These are phyloP conservation scores for Trichoderma orchidacearum DNA, from an alignment of 495 filamentous ascomycete genomes.

Conservation along the genomic window DNA sequence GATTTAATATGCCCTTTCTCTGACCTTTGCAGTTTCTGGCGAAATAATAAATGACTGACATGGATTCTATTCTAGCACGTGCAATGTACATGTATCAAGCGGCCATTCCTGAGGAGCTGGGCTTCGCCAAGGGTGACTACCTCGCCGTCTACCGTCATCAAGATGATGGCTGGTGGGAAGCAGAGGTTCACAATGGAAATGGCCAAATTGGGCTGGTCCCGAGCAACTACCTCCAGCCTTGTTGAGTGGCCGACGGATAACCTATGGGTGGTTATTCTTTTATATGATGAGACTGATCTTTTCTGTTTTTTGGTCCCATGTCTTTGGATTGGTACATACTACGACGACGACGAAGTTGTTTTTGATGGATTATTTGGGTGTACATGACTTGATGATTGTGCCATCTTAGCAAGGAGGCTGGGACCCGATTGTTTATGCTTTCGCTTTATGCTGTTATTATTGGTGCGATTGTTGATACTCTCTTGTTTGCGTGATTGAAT, in stretches of 20 bases:
- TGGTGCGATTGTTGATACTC: not conserved
- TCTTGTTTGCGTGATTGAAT: too few species aligned
- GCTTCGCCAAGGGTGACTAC: conserved; percentile 85
- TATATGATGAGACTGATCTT: not conserved
- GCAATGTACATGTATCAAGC: conserved; percentile 90
- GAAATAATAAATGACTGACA: conserved; percentile 8
- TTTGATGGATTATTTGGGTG: not conserved
- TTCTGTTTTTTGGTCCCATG: conserved; percentile 4
- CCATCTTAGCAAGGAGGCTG: not conserved
- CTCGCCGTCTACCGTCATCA: conserved; percentile 82
- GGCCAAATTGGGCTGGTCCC: conserved; percentile 77
- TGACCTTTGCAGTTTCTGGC: too few species aligned
- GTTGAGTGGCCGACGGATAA: conserved; percentile 19
- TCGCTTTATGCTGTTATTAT: not conserved
- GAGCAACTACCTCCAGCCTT: conserved; percentile 86
- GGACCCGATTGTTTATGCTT: not conserved
- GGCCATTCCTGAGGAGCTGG: conserved; percentile 87
- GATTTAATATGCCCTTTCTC: conserved; percentile 15
- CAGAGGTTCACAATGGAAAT: conserved; percentile 67
- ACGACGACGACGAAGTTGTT: not conserved
- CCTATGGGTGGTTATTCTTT: not conserved
- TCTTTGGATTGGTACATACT: conserved; percentile 9
- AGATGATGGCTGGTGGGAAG: conserved; percentile 99
- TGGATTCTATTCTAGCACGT: conserved; percentile 50
- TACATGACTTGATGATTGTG: conserved; percentile 2